These are phyloP conservation scores for Gelatoporia subvermispora DNA, from an alignment of 768 basidiomycete species.

Conservation along the genomic window DNA sequence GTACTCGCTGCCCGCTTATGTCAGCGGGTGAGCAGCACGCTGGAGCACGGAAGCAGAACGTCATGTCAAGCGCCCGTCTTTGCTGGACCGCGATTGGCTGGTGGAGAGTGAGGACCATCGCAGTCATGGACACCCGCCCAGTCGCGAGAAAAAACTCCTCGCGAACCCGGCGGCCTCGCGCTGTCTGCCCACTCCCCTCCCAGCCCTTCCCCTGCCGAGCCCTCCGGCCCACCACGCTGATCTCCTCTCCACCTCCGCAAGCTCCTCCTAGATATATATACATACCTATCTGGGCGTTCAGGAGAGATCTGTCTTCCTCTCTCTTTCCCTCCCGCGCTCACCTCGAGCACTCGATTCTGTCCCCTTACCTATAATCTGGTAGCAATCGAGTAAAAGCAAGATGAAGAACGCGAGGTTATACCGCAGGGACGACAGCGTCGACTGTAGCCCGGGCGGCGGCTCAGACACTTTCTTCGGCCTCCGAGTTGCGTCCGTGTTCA, in stretches of 20 bases:
- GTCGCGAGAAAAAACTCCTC: not conserved
- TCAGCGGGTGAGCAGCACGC: not conserved
- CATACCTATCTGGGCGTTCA: not conserved
- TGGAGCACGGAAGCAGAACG: not conserved
- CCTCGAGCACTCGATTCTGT: too few relatives aligned
- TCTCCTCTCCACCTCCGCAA: not conserved
- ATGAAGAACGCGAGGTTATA: not conserved
- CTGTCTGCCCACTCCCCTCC: not conserved
- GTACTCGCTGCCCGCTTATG: not conserved
- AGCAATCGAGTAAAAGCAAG: too few relatives aligned
- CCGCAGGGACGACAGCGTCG: constrained; percentile 10
- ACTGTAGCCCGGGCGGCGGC: constrained; percentile 53
- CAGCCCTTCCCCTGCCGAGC: not conserved
- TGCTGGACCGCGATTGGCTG: not conserved
- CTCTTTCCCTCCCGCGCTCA: not conserved
- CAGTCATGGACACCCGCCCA: not conserved
- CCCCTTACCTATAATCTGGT: too few relatives aligned
- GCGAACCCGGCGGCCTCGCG: too few relatives aligned
- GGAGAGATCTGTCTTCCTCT: not conserved
- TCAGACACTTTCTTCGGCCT: constrained; percentile 43
- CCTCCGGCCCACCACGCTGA: not conserved
- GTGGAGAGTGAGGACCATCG: not conserved
- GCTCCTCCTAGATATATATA: not conserved
- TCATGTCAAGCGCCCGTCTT: too few relatives aligned
- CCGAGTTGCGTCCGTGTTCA: constrained; percentile 69